Conservation (phyloP, 306 rosid genomes). For the Acacia acuminata region DNA sequence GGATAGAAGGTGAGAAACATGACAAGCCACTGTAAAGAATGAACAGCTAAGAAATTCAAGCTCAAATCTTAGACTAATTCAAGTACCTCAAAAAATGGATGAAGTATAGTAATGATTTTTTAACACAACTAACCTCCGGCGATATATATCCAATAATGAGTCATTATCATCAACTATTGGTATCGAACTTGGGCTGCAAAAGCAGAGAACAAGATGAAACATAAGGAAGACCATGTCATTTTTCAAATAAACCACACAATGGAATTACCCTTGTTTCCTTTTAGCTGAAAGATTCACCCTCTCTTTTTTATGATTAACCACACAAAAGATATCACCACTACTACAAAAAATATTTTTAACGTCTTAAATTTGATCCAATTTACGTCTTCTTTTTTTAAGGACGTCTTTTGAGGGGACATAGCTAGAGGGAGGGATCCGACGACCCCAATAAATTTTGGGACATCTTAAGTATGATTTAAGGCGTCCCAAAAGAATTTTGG, state of each 20-base stretch:
- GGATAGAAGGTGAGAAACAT: constrained; percentile 29
- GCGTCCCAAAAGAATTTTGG: no score
- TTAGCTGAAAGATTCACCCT: constrained; percentile 21
- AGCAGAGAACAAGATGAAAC: constrained; percentile 27
- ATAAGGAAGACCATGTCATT: neutral
- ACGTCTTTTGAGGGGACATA: no score
- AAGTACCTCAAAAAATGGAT: constrained; percentile 17
- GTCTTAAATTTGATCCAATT: no score
- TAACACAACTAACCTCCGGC: constrained; percentile 81
- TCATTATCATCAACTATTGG: constrained; percentile 92
- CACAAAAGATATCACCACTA: constrained; percentile 5
- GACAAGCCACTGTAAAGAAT: constrained; percentile 20
- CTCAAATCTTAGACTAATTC: constrained; percentile 20
- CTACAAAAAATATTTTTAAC: no score
- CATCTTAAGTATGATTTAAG: no score
- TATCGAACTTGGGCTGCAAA: constrained; percentile 87
- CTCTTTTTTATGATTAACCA: constrained; percentile 15
- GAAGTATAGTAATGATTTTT: neutral
- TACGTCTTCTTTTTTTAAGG: no score
- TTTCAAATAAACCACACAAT: constrained; percentile 24
- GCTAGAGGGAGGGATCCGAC: no score
- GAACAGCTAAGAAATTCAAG: constrained; percentile 16
- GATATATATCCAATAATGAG: constrained; percentile 88
- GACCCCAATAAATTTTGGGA: no score
- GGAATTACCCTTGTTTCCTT: constrained; percentile 1